phyloP scores from a whole-genome alignment of 257 asterid species.

The Salvia splendens region DNA sequence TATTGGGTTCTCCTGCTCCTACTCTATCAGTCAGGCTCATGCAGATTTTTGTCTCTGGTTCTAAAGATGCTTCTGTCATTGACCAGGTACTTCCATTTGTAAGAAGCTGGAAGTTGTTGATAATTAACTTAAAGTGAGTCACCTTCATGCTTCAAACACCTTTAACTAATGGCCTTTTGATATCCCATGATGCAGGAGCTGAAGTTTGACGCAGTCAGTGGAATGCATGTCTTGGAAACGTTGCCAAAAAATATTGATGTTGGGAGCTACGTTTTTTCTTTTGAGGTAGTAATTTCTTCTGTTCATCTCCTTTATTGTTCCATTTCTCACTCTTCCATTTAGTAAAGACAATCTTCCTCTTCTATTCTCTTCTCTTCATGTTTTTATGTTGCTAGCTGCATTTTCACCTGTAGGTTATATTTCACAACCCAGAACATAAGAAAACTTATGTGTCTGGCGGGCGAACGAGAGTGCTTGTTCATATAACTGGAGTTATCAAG shows the following conservation, averaged over 20 bases:
- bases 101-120: constrained; percentile 4
- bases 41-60: constrained; percentile 78
- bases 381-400: too few relatives aligned
- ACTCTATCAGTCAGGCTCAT: constrained; percentile 76
- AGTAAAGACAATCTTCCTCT: not conserved
- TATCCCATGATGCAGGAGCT: constrained; percentile 64
- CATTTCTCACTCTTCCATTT: constrained; percentile 4
- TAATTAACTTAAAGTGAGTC: constrained; percentile 2
- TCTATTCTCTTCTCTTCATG: constrained; percentile 5
- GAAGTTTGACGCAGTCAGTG: constrained; percentile 60
- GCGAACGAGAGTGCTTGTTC: constrained; percentile 67
- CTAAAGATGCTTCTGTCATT: constrained; percentile 79
- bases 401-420: constrained; percentile 51
- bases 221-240: constrained; percentile 65
- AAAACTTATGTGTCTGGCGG: constrained; percentile 83
- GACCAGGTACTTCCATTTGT: constrained; percentile 63
- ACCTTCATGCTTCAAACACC: constrained; percentile 9
- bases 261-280: constrained; percentile 70
- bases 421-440: constrained; percentile 75
- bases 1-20: constrained; percentile 79
- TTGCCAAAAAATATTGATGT: constrained; percentile 68
- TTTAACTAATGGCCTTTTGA: constrained; percentile 21
- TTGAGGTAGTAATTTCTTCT: constrained; percentile 64
- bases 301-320: constrained; percentile 20
- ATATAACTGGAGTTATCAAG: constrained; percentile 67